Evolutionary conservation across 768 basidiomycete species (phyloP).

Genomic region (Fibroporia radiculosa): DNA sequence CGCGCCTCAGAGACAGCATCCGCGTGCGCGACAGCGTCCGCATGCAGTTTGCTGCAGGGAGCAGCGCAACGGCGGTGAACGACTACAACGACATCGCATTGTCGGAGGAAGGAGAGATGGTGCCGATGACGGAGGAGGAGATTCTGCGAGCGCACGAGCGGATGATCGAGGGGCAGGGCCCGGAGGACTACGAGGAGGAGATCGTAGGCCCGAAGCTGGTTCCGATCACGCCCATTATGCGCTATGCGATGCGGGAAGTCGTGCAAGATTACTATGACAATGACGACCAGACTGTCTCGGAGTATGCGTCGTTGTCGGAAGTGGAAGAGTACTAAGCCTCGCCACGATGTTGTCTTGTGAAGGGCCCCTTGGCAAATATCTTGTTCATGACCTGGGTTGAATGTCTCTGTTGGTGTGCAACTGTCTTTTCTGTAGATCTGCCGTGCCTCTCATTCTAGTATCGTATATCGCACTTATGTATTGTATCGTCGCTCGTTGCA

Average conservation of each 20-base stretch:
- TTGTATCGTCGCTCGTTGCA: neutral
- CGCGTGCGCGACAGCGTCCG: constrained; percentile 11
- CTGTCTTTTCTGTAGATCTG: neutral
- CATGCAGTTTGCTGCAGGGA: constrained; percentile 16
- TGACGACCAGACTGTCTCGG: constrained; percentile 68
- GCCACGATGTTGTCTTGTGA: no score
- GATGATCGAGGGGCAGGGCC: constrained; percentile 34
- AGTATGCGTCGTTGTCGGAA: constrained; percentile 74
- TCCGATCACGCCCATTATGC: constrained; percentile 74
- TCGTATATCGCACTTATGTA: no score
- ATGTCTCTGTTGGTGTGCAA: neutral
- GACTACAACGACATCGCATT: constrained; percentile 26
- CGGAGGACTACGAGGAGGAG: constrained; percentile 42
- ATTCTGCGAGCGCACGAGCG: constrained; percentile 38
- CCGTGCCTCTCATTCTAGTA: no score
- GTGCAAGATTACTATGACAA: constrained; percentile 78
- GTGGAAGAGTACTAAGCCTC: constrained; percentile 59
- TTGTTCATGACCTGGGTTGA: neutral
- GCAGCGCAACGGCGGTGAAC: constrained; percentile 34
- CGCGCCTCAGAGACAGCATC: constrained; percentile 16
- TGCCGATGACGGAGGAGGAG: constrained; percentile 35
- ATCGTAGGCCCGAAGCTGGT: constrained; percentile 67
- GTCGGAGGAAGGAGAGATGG: constrained; percentile 41
- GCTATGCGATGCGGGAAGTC: constrained; percentile 78
- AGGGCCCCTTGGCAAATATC: neutral